phyloP scores from a whole-genome alignment of 441 rosid genomes.

The Adansonia grandidieri region DNA sequence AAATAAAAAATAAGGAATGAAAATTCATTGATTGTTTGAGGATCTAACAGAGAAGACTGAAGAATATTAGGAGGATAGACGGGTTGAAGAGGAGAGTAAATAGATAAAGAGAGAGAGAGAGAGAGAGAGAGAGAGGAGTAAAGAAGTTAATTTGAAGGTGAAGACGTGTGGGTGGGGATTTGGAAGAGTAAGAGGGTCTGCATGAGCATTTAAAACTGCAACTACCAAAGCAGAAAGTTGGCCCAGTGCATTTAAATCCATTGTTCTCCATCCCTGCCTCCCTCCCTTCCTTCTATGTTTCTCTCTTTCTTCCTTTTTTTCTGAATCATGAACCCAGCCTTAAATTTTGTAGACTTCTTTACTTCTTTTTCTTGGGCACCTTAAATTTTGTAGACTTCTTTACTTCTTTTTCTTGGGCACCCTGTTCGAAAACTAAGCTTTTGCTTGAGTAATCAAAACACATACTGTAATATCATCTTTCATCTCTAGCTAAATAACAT shows the following conservation, averaged over 20 bases:
- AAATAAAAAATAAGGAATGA: not conserved
- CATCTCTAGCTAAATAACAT: not conserved
- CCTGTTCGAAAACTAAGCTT: not conserved
- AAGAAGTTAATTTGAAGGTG: slow-evolving; percentile 18
- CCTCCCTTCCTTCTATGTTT: not conserved
- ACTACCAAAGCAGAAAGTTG: slow-evolving; percentile 77
- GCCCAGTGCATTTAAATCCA: slow-evolving; percentile 61
- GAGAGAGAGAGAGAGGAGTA: slow-evolving; percentile 6
- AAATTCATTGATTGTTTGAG: not conserved
- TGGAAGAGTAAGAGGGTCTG: slow-evolving; percentile 42
- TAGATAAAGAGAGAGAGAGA: too few species aligned
- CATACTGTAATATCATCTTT: not conserved
- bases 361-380: not conserved
- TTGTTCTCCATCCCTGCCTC: slow-evolving; percentile 28
- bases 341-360: not conserved
- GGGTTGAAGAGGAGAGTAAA: slow-evolving; percentile 7
- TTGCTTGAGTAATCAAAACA: not conserved
- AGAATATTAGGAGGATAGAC: slow-evolving; percentile 8
- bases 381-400: not conserved
- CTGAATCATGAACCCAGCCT: not conserved
- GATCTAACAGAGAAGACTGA: slow-evolving; percentile 12
- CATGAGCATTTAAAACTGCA: slow-evolving; percentile 71
- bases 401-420: not conserved
- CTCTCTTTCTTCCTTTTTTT: slow-evolving; percentile 14
- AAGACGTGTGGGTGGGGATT: slow-evolving; percentile 49